Evolutionary conservation across 1,284 basidiomycete genomes (phyloP).

Genomic region (Inonotus hispidus): DNA sequence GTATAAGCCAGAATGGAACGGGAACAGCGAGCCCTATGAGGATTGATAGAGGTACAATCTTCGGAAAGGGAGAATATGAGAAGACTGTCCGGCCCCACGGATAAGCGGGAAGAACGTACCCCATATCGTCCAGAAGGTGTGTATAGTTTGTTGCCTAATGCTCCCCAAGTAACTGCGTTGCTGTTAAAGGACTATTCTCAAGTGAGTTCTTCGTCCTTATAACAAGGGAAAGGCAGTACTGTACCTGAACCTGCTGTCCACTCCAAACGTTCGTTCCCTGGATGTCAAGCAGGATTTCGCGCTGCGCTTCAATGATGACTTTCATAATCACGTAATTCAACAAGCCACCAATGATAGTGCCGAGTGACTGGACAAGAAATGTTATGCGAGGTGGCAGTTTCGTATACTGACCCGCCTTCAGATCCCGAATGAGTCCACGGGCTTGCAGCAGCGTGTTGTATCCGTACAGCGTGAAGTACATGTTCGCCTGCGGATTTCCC

Average conservation of each 20-base stretch:
- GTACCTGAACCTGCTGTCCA: conserved; percentile 26
- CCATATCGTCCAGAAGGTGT: conserved; percentile 19
- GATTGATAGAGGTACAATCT: conserved; percentile 22
- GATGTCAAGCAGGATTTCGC: conserved; percentile 22
- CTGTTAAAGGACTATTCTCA: conserved; percentile 18
- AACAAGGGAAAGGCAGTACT: background rate
- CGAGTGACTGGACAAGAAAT: conserved; percentile 25
- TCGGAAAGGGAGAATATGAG: background rate
- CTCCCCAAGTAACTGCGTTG: conserved; percentile 26
- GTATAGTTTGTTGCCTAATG: conserved; percentile 24
- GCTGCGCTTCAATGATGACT: conserved; percentile 22
- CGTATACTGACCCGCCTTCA: conserved; percentile 34
- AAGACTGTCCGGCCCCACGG: background rate
- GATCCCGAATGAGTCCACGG: conserved; percentile 40
- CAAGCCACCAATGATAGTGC: conserved; percentile 16
- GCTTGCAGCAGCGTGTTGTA: conserved; percentile 24
- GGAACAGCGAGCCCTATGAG: conserved; percentile 25
- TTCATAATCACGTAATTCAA: conserved; percentile 25
- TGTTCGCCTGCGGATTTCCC: conserved; percentile 26
- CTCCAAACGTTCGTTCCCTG: conserved; percentile 27
- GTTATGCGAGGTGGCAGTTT: conserved; percentile 26
- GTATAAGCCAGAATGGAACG: conserved; percentile 26
- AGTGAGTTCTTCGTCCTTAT: background rate
- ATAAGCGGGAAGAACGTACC: background rate
- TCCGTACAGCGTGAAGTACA: conserved; percentile 17